Percentiles rank a stretch among this genome's conserved stretches.
Evolutionary conservation across 2,329 filamentous ascomycete genomes (phyloP).

Genomic region (Calycina marina): DNA sequence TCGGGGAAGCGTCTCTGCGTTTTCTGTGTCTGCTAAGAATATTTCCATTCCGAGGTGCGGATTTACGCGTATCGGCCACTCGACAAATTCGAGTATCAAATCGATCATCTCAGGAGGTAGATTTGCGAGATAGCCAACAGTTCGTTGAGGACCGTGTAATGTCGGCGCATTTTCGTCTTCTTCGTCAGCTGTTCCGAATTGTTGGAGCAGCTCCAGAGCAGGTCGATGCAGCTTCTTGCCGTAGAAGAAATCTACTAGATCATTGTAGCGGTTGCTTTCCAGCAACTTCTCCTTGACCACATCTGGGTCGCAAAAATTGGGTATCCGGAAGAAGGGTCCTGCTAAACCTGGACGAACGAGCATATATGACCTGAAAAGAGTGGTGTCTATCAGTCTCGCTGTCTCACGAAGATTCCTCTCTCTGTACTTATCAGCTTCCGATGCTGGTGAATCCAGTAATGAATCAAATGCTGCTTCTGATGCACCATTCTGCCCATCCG

Average conservation of each 20-base stretch:
- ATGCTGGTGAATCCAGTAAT: slow-evolving; percentile 31
- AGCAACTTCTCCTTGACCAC: slow-evolving; percentile 90
- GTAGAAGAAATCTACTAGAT: slow-evolving; percentile 94
- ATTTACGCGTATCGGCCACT: slow-evolving; percentile 67
- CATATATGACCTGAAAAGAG: slow-evolving; percentile 91
- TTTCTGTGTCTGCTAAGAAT: slow-evolving; percentile 85
- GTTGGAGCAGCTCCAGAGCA: slow-evolving; percentile 66
- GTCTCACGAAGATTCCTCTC: slow-evolving; percentile 59
- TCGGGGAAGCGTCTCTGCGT: slow-evolving; percentile 78
- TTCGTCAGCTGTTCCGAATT: slow-evolving; percentile 53
- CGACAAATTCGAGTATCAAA: slow-evolving; percentile 78
- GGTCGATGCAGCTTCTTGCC: slow-evolving; percentile 87
- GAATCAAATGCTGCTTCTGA: slow-evolving; percentile 39
- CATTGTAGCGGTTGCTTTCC: slow-evolving; percentile 76
- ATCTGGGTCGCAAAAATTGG: slow-evolving; percentile 92
- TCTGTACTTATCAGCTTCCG: slow-evolving; percentile 37
- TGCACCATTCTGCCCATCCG: slow-evolving; percentile 25
- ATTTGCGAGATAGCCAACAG: slow-evolving; percentile 79
- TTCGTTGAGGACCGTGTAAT: slow-evolving; percentile 69
- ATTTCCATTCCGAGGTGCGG: slow-evolving; percentile 77
- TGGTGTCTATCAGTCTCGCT: slow-evolving; percentile 81
- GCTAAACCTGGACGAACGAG: slow-evolving; percentile 74
- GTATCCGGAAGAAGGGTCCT: slow-evolving; percentile 80
- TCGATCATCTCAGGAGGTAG: slow-evolving; percentile 79
- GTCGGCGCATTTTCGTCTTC: slow-evolving; percentile 34